Evolutionary conservation across 2,329 filamentous ascomycete genomes (phyloP).

Genomic region (Neonectria sp.): DNA sequence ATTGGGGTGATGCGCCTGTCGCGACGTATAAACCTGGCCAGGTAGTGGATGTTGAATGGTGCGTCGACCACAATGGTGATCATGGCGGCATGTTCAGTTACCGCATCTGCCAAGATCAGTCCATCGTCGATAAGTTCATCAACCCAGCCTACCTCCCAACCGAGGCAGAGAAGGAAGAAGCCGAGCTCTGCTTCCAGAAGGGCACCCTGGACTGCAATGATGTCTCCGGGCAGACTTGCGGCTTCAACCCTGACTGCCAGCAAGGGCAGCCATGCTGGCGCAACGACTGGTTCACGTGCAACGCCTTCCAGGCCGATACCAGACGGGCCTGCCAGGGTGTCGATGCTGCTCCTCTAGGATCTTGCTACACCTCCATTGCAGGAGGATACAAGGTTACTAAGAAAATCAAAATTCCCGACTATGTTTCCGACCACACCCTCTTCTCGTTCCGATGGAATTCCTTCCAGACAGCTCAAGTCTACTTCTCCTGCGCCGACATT

Average conservation of each 20-base stretch:
- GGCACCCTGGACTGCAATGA: constrained; percentile 65
- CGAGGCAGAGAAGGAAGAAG: constrained; percentile 65
- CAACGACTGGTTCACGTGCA: constrained; percentile 71
- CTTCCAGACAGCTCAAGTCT: constrained; percentile 68
- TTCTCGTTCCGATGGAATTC: constrained; percentile 69
- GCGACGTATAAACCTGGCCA: constrained; percentile 62
- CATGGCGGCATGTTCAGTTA: constrained; percentile 71
- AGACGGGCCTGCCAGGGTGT: constrained; percentile 57
- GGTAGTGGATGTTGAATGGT: constrained; percentile 67
- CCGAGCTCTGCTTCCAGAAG: constrained; percentile 66
- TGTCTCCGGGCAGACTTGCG: constrained; percentile 64
- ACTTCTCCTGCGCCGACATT: constrained; percentile 68
- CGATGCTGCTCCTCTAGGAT: constrained; percentile 58
- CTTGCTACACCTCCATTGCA: constrained; percentile 66
- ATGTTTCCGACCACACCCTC: constrained; percentile 64
- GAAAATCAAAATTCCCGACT: constrained; percentile 65
- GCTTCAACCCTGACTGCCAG: constrained; percentile 63
- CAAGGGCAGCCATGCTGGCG: constrained; percentile 61
- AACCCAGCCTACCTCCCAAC: constrained; percentile 64
- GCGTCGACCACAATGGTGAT: constrained; percentile 69
- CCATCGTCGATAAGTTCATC: constrained; percentile 65
- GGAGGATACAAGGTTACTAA: constrained; percentile 68
- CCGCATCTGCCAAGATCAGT: constrained; percentile 67
- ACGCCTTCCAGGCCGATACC: constrained; percentile 53
- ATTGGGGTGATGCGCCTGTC: constrained; percentile 61